Percentiles rank a stretch among this genome's conserved stretches.
Conservation (phyloP, 306 rosid species). For the Crotalaria pallida region DNA sequence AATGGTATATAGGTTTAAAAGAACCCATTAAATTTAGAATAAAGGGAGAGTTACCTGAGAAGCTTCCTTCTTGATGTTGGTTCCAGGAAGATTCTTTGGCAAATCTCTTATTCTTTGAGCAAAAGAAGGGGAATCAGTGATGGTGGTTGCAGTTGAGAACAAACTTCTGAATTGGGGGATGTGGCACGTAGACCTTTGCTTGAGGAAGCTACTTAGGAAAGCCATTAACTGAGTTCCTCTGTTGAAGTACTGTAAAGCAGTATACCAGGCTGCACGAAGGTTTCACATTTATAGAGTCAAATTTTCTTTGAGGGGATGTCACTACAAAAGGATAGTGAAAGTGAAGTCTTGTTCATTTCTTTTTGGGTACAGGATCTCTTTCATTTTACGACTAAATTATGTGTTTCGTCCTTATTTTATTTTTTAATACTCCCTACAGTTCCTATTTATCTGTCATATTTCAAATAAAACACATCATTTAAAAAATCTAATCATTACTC, state of each 20-base stretch:
- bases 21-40: too few relatives aligned
- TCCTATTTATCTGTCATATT: too few relatives aligned
- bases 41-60: conserved; percentile 43
- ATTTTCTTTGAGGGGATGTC: too few relatives aligned
- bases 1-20: too few relatives aligned
- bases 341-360: too few relatives aligned
- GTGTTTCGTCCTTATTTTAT: too few relatives aligned
- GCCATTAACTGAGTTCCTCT: conserved; percentile 40
- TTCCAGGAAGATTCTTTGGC: conserved; percentile 81
- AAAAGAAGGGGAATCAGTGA: conserved; percentile 49
- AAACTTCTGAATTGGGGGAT: conserved; percentile 6
- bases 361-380: too few relatives aligned
- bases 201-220: conserved; percentile 36
- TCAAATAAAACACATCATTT: too few relatives aligned
- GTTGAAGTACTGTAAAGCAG: neutral
- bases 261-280: neutral
- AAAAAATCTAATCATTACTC: too few relatives aligned
- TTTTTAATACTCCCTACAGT: too few relatives aligned
- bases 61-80: conserved; percentile 59
- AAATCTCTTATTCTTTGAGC: conserved; percentile 72
- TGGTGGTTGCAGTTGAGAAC: conserved; percentile 40
- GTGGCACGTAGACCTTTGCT: conserved; percentile 29
- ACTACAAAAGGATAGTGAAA: too few relatives aligned
- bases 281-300: neutral
- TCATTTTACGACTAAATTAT: too few relatives aligned